These are phyloP conservation scores for Gracilaria domingensis DNA, from an alignment of 23 red algal genomes.

Conservation along the genomic window DNA sequence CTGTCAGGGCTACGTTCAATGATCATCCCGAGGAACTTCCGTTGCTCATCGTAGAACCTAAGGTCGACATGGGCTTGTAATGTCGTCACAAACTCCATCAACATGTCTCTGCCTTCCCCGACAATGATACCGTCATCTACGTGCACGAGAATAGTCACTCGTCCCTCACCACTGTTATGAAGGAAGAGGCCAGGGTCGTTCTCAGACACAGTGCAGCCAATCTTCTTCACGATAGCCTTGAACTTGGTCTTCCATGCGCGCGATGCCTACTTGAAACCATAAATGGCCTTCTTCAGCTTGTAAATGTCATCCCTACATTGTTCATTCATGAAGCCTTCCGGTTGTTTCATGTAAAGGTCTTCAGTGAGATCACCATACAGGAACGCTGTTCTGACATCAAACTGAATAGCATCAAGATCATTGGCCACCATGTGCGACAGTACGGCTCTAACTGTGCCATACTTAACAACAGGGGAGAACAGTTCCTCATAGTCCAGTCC, in stretches of 20 bases:
- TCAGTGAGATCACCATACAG: neutral
- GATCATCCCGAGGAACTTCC: neutral
- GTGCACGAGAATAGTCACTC: neutral
- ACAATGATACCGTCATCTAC: neutral
- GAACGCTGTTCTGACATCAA: constrained; percentile 8
- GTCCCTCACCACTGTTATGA: too few species aligned
- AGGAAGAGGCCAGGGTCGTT: neutral
- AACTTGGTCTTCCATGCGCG: neutral
- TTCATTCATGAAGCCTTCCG: neutral
- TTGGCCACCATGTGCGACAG: neutral
- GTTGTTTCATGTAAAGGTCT: constrained; percentile 19
- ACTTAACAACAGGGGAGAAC: neutral
- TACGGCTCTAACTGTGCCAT: neutral
- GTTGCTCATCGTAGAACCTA: neutral
- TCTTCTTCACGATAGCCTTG: neutral
- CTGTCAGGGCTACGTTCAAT: neutral
- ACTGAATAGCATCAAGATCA: neutral
- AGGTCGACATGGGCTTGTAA: neutral
- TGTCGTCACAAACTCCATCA: neutral
- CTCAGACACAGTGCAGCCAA: neutral
- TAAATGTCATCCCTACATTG: neutral
- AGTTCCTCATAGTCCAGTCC: neutral
- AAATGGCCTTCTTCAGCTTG: neutral
- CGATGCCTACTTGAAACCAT: constrained; percentile 21
- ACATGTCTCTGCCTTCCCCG: neutral